Conservation (phyloP, 495 filamentous ascomycete species). For the Penicillium mononematosum region DNA sequence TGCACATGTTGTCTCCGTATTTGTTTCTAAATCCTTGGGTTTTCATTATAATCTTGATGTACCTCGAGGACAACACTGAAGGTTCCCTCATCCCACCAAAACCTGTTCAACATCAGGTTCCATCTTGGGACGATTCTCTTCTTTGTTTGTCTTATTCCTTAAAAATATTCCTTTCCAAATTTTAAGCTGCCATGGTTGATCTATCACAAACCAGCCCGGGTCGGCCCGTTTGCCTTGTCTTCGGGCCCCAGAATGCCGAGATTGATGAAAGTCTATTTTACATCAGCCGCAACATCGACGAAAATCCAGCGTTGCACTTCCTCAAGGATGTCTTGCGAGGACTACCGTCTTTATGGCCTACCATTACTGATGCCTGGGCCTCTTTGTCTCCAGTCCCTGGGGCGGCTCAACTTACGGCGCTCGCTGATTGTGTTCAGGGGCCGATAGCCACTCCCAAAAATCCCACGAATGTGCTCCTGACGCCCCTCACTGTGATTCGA, state of each 20-base stretch:
- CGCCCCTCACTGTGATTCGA: background rate
- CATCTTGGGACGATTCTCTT: too few relatives aligned
- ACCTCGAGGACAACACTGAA: background rate
- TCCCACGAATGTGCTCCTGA: background rate
- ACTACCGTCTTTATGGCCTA: background rate
- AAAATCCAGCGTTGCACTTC: background rate
- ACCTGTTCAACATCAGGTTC: background rate
- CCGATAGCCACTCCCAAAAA: background rate
- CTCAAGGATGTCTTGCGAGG: background rate
- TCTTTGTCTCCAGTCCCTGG: background rate
- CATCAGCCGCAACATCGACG: background rate
- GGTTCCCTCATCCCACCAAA: background rate
- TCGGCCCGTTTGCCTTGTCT: background rate
- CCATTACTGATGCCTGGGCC: background rate
- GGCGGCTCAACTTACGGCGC: background rate
- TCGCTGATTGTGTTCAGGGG: background rate
- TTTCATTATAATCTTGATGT: background rate
- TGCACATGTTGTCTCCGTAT: too few relatives aligned
- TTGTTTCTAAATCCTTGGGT: too few relatives aligned
- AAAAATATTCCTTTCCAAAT: background rate
- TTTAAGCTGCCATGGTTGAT: background rate
- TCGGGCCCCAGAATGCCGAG: constrained; percentile 1
- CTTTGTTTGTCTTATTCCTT: too few relatives aligned
- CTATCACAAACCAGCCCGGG: background rate
- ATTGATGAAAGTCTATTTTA: background rate